Conservation (phyloP, 495 filamentous ascomycete species). For the Cairneyella variabilis region DNA sequence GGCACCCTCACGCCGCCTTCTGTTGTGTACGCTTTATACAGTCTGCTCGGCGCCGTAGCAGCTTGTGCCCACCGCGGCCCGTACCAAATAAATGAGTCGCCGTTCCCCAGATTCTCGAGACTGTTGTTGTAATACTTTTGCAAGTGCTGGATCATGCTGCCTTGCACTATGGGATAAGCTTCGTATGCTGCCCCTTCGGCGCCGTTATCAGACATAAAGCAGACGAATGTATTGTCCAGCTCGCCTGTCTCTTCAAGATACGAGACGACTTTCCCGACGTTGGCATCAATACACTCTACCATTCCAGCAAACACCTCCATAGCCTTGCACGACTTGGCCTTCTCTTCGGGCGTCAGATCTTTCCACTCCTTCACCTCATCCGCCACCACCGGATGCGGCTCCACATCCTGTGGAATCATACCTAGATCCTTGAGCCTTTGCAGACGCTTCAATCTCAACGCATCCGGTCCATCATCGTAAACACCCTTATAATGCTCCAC, state of each 20-base stretch:
- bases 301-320: slow-evolving; percentile 65
- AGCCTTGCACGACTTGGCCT: slow-evolving; percentile 46
- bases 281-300: slow-evolving; percentile 60
- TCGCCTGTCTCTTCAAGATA: slow-evolving; percentile 54
- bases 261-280: slow-evolving; percentile 57
- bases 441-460: slow-evolving; percentile 47
- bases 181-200: slow-evolving; percentile 61
- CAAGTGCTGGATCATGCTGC: slow-evolving; percentile 46
- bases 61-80: slow-evolving; percentile 63
- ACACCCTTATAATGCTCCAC: slow-evolving; percentile 34
- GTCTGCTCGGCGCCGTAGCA: slow-evolving; percentile 57
- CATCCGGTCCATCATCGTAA: slow-evolving; percentile 55
- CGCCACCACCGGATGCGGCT: slow-evolving; percentile 51
- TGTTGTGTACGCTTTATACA: slow-evolving; percentile 61
- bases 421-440: slow-evolving; percentile 47
- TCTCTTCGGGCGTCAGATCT: slow-evolving; percentile 45
- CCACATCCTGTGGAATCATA: slow-evolving; percentile 46
- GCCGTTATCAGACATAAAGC: slow-evolving; percentile 64
- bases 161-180: slow-evolving; percentile 49
- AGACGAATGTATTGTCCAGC: slow-evolving; percentile 59
- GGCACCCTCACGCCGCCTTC: slow-evolving; percentile 60
- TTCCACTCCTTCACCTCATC: slow-evolving; percentile 46
- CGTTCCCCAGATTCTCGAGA: slow-evolving; percentile 57
- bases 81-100: slow-evolving; percentile 63
- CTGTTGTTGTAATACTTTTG: slow-evolving; percentile 62